Base-by-base conservation (phyloP, 2,329 filamentous ascomycete genomes). In the Pseudodiploospora longispora region DNA sequence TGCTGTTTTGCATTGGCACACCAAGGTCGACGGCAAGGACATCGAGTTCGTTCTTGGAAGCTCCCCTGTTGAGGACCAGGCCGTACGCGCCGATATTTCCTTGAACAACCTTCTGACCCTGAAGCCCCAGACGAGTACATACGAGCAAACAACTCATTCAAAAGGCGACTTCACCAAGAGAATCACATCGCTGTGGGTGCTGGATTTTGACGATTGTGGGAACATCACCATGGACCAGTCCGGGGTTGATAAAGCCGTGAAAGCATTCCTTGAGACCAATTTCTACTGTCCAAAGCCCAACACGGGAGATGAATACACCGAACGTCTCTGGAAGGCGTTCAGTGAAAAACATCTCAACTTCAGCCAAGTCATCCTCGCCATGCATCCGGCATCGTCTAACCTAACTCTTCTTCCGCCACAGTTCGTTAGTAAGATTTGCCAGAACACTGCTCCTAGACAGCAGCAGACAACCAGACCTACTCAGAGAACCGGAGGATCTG, bases 201-300 rank as follows among this genome's bases (percentile, higher is more conserved):
- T 19, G 19, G 19, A 19, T 19, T 19, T 19, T 19, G 19, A 19
- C 19, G 19, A 19, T 19, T 19, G 19, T 19, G 19, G 19, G 19
- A 19, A 19, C 19, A 19, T 19, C 19, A 19, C 35, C n/a, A 38
- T 43, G 35, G 29, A 43, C 29, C n/a, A 19, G 10, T 27, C 34
- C 6, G 33, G 27, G 9, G 40, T 42, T 8, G 34, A 42, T 27
- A 37, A 42, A 8, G 36, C 36, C 27, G 36, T 38, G 10, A 38
- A 19, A 27, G 40, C 40, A n/a, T 42, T 42, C 28, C n/a, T 42
- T 10, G 40, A 42, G 9, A 37, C 40, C 3, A 37, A 42, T 19
- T 10, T 19, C 33, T 42, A 42, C 19, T 42, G 33, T 30, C 40
- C 34, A n/a, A 37, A 32, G 29, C 35, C 35, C 3, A 43, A 38